phyloP scores from a whole-genome alignment of 2,329 filamentous ascomycete genomes.

The Emydomyces testavorans region DNA sequence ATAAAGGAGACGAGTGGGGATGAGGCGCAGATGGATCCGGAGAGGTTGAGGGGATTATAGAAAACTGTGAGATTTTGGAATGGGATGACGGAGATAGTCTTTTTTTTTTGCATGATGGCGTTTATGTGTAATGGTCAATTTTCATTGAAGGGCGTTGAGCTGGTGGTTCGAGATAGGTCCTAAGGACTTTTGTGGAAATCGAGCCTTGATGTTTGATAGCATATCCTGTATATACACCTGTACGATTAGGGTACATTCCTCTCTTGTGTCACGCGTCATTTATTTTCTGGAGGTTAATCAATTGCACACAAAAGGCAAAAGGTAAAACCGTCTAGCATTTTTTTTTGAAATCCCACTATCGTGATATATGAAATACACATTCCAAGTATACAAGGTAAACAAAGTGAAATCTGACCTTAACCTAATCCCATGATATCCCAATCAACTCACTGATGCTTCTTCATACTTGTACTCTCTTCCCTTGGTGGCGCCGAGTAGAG shows the following conservation, averaged over 20 bases:
- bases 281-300: neutral
- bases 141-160: conserved; percentile 6
- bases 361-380: conserved; percentile 4
- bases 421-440: neutral
- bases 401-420: neutral
- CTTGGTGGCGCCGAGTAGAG: conserved; percentile 56
- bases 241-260: conserved; percentile 4
- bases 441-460: conserved; percentile 15
- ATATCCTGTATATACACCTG: conserved; percentile 9
- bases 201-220: neutral
- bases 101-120: conserved; percentile 3
- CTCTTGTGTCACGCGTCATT: neutral
- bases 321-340: neutral
- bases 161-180: neutral
- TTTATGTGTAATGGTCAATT: neutral
- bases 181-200: neutral
- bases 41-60: conserved; percentile 39
- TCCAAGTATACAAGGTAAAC: neutral
- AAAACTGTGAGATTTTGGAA: conserved; percentile 8
- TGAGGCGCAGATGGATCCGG: conserved; percentile 43
- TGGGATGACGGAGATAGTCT: neutral
- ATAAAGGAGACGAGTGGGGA: conserved; percentile 57
- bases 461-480: conserved; percentile 6
- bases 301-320: neutral
- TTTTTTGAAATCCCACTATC: conserved; percentile 1